These are phyloP conservation scores for Arabidopsis lyrata DNA, from an alignment of 441 rosid genomes.

Conservation along the genomic window DNA sequence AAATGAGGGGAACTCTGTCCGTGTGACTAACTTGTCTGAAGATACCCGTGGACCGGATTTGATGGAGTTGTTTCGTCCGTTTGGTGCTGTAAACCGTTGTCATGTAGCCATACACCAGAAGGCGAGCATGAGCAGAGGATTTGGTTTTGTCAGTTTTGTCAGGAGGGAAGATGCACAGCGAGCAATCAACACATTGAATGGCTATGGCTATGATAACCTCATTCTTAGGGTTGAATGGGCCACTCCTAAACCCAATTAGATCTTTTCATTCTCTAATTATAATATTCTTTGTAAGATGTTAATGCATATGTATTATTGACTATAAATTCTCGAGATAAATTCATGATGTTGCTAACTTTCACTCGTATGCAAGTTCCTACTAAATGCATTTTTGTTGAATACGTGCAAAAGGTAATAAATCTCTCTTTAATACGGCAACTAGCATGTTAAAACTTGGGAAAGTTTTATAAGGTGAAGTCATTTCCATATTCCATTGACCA, in stretches of 20 bases:
- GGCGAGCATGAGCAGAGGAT: neutral
- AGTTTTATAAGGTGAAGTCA: neutral
- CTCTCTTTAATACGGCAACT: neutral
- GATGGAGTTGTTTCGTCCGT: slow-evolving; percentile 15
- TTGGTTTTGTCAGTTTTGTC: slow-evolving; percentile 5
- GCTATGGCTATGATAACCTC: slow-evolving; percentile 15
- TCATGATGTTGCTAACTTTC: neutral
- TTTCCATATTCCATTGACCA: neutral
- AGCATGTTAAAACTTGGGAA: neutral
- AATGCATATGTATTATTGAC: neutral
- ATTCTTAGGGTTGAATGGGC: slow-evolving; percentile 9
- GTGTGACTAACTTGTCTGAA: slow-evolving; percentile 8
- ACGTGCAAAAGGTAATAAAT: neutral
- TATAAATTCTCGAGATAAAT: neutral
- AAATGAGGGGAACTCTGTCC: neutral
- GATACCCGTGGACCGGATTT: slow-evolving; percentile 18
- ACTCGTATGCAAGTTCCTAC: neutral
- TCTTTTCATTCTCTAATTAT: neutral
- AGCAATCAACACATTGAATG: slow-evolving; percentile 9
- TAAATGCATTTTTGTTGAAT: neutral
- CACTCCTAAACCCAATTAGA: neutral
- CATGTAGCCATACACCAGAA: slow-evolving; percentile 3
- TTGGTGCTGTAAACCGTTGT: slow-evolving; percentile 2
- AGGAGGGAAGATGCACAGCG: slow-evolving; percentile 4
- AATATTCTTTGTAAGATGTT: neutral